A percentile compares a stretch with the other conserved stretches of the same genome.
phyloP scores from a whole-genome alignment of 106 monocot genomes.

The Alisma plantagoaquatica region DNA sequence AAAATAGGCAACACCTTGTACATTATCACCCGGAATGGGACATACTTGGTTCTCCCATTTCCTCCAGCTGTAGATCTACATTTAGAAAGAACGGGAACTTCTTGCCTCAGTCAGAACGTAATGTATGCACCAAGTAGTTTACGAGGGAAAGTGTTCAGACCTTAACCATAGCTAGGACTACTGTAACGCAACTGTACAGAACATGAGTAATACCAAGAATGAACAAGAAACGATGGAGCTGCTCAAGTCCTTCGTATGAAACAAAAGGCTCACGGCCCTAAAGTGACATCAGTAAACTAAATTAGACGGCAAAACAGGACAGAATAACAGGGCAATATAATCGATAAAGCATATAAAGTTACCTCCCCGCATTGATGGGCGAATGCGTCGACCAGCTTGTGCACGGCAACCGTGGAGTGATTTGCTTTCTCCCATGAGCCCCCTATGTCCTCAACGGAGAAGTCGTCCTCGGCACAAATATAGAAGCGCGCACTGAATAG shows the following conservation, averaged over 20 bases:
- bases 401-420: neutral
- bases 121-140: no score
- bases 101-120: no score
- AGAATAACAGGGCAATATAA: neutral
- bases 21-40: constrained; percentile 26
- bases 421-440: neutral
- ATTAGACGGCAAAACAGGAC: neutral
- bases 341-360: no score
- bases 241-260: constrained; percentile 79
- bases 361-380: constrained; percentile 42
- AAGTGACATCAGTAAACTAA: neutral
- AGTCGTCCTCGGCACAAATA: constrained; percentile 50
- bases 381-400: constrained; percentile 5
- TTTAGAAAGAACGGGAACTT: no score
- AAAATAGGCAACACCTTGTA: no score
- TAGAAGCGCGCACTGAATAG: constrained; percentile 64
- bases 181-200: constrained; percentile 64
- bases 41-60: constrained; percentile 64
- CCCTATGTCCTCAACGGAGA: constrained; percentile 1
- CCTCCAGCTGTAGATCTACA: constrained; percentile 87
- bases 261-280: constrained; percentile 80
- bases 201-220: constrained; percentile 82
- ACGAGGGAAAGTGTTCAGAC: constrained; percentile 3
- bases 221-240: constrained; percentile 73
- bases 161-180: constrained; percentile 62